phyloP scores from a whole-genome alignment of 805 yeast species.

The Metschnikowia koreensis region DNA sequence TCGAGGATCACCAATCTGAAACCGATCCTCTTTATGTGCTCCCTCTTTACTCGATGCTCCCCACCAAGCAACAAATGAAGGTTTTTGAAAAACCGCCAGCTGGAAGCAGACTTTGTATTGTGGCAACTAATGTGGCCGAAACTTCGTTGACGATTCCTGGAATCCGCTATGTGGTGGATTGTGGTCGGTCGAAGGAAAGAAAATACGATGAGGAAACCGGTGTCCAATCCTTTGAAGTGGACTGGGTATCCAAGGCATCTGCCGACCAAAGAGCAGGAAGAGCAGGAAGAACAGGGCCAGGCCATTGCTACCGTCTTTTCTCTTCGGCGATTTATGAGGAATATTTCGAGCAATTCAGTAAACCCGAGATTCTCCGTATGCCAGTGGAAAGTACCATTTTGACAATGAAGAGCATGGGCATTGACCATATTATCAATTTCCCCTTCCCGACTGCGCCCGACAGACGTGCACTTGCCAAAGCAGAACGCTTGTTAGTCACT shows the following conservation, averaged over 20 bases:
- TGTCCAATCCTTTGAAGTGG: conserved; percentile 87
- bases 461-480: conserved; percentile 52
- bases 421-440: conserved; percentile 83
- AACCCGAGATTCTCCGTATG: conserved; percentile 90
- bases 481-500: conserved; percentile 63
- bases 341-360: conserved; percentile 76
- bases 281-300: conserved; percentile 99
- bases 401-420: conserved; percentile 96
- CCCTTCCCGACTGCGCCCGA: conserved; percentile 97
- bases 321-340: conserved; percentile 93
- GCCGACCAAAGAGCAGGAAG: conserved; percentile 95
- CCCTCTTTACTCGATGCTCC: conserved; percentile 87
- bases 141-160: conserved; percentile 97
- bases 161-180: conserved; percentile 88
- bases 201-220: conserved; percentile 78
- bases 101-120: conserved; percentile 84
- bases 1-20: conserved; percentile 68
- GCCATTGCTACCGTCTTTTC: conserved; percentile 88
- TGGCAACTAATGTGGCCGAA: conserved; percentile 97
- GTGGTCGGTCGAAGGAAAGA: conserved; percentile 92
- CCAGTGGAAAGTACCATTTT: conserved; percentile 96
- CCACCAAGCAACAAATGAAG: conserved; percentile 93
- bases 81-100: conserved; percentile 84
- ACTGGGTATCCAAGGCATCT: conserved; percentile 93
- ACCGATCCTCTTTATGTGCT: conserved; percentile 83